Evolutionary conservation across 2,329 filamentous ascomycete genomes (phyloP).

Genomic region (Aspergillus quadrilineatus): DNA sequence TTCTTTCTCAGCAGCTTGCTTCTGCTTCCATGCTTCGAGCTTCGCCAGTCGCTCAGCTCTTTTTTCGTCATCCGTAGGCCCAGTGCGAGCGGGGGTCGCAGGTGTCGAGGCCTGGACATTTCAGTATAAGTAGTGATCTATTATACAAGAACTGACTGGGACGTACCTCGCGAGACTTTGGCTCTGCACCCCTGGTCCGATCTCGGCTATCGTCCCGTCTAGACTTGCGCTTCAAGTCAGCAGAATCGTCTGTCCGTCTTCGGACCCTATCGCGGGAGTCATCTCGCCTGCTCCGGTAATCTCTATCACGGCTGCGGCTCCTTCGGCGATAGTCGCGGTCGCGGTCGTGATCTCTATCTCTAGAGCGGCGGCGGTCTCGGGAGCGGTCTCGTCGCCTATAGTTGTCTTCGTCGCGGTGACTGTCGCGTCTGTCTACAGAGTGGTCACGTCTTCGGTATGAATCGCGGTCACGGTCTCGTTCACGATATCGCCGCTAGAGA

Average conservation of each 20-base stretch:
- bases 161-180: slow-evolving; percentile 59
- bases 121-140: background rate
- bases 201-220: slow-evolving; percentile 66
- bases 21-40: slow-evolving; percentile 88
- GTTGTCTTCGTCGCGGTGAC: slow-evolving; percentile 58
- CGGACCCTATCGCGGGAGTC: slow-evolving; percentile 67
- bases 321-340: slow-evolving; percentile 61
- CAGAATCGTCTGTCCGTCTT: slow-evolving; percentile 66
- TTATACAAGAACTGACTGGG: background rate
- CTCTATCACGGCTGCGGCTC: slow-evolving; percentile 69
- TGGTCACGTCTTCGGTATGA: slow-evolving; percentile 67
- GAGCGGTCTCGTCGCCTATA: slow-evolving; percentile 65
- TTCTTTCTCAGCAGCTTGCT: slow-evolving; percentile 71
- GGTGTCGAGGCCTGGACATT: slow-evolving; percentile 53
- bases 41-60: slow-evolving; percentile 79
- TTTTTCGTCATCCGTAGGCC: slow-evolving; percentile 68
- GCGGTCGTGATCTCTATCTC: slow-evolving; percentile 56
- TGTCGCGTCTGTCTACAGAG: slow-evolving; percentile 56
- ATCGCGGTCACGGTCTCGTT: slow-evolving; percentile 57
- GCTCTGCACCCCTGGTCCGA: slow-evolving; percentile 52
- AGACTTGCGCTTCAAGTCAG: slow-evolving; percentile 66
- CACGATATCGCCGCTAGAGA: slow-evolving; percentile 53
- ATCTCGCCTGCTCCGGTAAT: slow-evolving; percentile 69
- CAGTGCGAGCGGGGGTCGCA: slow-evolving; percentile 44
- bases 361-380: slow-evolving; percentile 63